Evolutionary conservation across 345 rosid genomes (phyloP), one percentile per base, ranked within the genome.

Genomic region (Excoecaria cochinchinensis): DNA sequence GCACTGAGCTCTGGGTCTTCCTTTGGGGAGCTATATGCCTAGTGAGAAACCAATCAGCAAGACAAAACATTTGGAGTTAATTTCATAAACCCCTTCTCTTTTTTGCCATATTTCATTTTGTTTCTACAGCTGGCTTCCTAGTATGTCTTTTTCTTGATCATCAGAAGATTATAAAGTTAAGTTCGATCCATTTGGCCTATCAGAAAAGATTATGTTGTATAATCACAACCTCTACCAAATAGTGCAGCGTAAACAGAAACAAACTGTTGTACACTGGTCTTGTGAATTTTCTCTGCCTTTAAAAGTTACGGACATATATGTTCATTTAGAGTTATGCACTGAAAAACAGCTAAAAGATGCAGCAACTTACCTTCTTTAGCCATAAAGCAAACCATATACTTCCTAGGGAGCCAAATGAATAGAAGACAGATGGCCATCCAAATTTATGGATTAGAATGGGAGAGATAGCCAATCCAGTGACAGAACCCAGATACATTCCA

Each of bases 401-500:
- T 75, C 97, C 99, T 4, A 95, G 94, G 75, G 99, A 92, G 50
- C 99, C 99, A 84, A 92, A 95, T 6, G 94, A 82, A 76, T 91
- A 95, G 89, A 92, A 92, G 64, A 95, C 99, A 67, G 99, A 95
- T 50, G 97, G 91, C 97, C 99, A 95, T 15, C 99, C 97, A 62
- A 89, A 91, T 69, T 89, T 90, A 38, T 90, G 90, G 73, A 95
- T 95, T 75, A 95, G 87, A 78, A 82, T 42, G 46, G 99, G 99
- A 71, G 99, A 95, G 80, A 89, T 47, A 10, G 82, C 99, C 83
- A 95, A 85, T 73, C 99, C 97, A 15, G 89, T 90, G 70, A 95
- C 97, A 77, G 99, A 95, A 75, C 99, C 99, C 69, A 95, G 97
- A 85, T 95, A 91, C 99, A 95, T 95, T 83, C 97, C 99, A 71